A percentile compares a stretch with the other conserved stretches of the same genome.
phyloP scores from a whole-genome alignment of 106 monocot species.

The Alisma plantagoaquatica region DNA sequence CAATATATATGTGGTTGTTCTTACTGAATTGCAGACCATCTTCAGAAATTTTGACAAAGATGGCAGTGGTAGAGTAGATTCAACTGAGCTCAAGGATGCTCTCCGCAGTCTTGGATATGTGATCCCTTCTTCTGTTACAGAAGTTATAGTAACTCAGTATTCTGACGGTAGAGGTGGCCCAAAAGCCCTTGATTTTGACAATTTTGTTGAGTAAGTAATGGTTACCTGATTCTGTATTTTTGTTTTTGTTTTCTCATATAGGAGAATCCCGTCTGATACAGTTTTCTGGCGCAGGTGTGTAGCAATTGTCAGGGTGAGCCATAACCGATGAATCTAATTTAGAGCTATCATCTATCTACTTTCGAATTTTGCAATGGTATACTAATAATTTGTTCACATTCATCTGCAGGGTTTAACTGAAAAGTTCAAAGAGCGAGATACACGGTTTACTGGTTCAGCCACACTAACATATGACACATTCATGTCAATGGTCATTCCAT shows the following conservation, averaged over 20 bases:
- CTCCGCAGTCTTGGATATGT: constrained; percentile 67
- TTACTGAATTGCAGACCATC: too few relatives aligned
- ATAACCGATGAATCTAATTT: too few relatives aligned
- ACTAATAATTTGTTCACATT: not conserved
- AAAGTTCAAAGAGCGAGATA: constrained; percentile 65
- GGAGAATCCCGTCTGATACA: not conserved
- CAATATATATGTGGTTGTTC: too few relatives aligned
- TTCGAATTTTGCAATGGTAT: not conserved
- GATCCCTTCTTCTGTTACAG: constrained; percentile 49
- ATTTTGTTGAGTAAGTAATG: constrained; percentile 64
- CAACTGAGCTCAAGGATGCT: constrained; percentile 57
- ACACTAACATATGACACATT: constrained; percentile 59
- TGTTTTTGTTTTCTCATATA: not conserved
- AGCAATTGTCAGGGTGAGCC: constrained; percentile 64
- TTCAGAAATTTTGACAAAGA: constrained; percentile 76
- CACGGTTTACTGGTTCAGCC: constrained; percentile 46
- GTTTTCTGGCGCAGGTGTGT: constrained; percentile 37
- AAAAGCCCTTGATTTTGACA: constrained; percentile 45
- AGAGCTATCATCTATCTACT: not conserved
- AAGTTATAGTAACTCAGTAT: constrained; percentile 58
- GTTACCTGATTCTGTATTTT: not conserved
- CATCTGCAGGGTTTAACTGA: constrained; percentile 52
- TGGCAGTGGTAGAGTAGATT: constrained; percentile 70
- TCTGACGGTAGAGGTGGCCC: constrained; percentile 11
- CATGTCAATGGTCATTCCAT: constrained; percentile 60